Percentiles rank a stretch among this genome's conserved stretches.
phyloP scores from a whole-genome alignment of 305 asterid genomes.

The Solanum aculeatissimum region DNA sequence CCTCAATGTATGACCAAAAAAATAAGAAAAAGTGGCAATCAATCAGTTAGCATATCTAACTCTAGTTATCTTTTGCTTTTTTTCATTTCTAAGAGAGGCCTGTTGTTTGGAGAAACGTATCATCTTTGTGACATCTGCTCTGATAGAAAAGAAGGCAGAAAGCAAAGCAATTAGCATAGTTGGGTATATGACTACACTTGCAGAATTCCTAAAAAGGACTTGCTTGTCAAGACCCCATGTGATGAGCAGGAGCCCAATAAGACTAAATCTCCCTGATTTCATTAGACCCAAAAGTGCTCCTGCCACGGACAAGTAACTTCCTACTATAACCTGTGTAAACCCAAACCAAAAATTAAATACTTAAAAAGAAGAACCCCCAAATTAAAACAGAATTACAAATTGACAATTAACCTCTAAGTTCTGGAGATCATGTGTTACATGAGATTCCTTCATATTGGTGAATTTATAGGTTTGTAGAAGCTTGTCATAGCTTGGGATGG shows the following conservation, averaged over 20 bases:
- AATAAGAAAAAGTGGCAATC: background rate
- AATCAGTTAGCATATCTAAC: background rate
- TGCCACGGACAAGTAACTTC: slow-evolving; percentile 52
- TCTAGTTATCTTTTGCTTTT: slow-evolving; percentile 26
- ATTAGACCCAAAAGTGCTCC: slow-evolving; percentile 54
- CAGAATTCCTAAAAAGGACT: slow-evolving; percentile 6
- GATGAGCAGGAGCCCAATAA: slow-evolving; percentile 38
- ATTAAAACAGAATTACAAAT: background rate
- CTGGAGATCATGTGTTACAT: slow-evolving; percentile 28
- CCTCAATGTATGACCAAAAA: background rate
- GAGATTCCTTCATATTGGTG: slow-evolving; percentile 2
- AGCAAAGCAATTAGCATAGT: slow-evolving; percentile 35
- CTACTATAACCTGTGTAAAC: slow-evolving; percentile 43
- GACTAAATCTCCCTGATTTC: slow-evolving; percentile 38
- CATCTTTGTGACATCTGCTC: slow-evolving; percentile 47
- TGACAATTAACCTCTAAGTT: slow-evolving; percentile 52
- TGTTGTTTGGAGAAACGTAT: slow-evolving; percentile 16
- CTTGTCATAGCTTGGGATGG: slow-evolving; percentile 30
- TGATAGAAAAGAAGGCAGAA: slow-evolving; percentile 39
- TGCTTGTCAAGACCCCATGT: slow-evolving; percentile 47
- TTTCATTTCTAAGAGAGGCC: background rate
- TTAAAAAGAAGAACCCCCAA: background rate
- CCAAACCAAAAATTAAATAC: background rate
- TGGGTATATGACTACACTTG: slow-evolving; percentile 20
- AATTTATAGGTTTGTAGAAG: slow-evolving; percentile 23